phyloP scores from a whole-genome alignment of 805 yeast species.

The Ogataea glucozyma region DNA sequence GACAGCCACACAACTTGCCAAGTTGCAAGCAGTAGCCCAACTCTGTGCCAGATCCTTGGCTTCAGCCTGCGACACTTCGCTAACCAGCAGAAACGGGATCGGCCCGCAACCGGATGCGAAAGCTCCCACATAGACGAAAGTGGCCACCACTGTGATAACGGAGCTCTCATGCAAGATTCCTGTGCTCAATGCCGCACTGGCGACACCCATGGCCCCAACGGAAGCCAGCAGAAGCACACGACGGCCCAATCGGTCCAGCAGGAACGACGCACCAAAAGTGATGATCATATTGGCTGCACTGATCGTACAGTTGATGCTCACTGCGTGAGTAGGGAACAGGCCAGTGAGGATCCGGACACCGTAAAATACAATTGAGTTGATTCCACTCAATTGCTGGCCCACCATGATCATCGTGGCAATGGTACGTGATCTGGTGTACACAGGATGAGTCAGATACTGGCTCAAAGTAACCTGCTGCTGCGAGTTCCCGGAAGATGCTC shows the following conservation, averaged over 20 bases:
- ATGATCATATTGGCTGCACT: conserved; percentile 73
- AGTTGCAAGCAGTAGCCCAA: conserved; percentile 87
- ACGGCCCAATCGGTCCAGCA: conserved; percentile 77
- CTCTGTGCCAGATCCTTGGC: conserved; percentile 89
- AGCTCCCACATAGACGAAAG: conserved; percentile 72
- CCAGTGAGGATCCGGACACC: conserved; percentile 83
- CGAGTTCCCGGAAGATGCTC: conserved; percentile 19
- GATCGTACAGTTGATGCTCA: conserved; percentile 70
- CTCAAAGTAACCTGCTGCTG: conserved; percentile 30
- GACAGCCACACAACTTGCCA: conserved; percentile 84
- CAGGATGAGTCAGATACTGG: conserved; percentile 51
- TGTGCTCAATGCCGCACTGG: conserved; percentile 61
- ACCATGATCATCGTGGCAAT: conserved; percentile 73
- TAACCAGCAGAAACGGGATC: conserved; percentile 83
- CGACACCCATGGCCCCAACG: conserved; percentile 63
- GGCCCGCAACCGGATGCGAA: conserved; percentile 96
- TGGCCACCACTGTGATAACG: conserved; percentile 56
- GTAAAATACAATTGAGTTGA: conserved; percentile 88
- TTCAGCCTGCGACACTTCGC: conserved; percentile 82
- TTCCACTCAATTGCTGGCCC: conserved; percentile 91
- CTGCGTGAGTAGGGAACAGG: conserved; percentile 70
- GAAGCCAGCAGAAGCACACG: conserved; percentile 70
- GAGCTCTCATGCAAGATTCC: conserved; percentile 58
- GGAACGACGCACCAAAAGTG: conserved; percentile 70
- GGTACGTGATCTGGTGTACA: conserved; percentile 56